Evolutionary conservation across 371 early-diverging fungal genomes (phyloP).

Genomic region (Nosema granulosis): DNA sequence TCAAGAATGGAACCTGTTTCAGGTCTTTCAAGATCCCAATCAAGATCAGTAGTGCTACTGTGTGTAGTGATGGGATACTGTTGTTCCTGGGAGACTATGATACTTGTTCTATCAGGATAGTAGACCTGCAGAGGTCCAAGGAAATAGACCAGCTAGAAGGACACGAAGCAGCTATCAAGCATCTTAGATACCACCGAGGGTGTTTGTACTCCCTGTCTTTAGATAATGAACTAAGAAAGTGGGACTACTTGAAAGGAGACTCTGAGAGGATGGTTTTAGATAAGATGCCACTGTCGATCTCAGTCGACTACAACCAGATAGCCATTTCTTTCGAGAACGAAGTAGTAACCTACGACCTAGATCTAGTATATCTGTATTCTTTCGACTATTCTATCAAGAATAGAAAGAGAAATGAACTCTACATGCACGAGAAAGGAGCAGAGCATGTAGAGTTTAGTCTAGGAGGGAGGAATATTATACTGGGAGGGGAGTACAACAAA

Average conservation of each 20-base stretch:
- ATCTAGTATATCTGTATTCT: slow-evolving; percentile 39
- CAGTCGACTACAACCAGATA: slow-evolving; percentile 29
- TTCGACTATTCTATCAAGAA: slow-evolving; percentile 16
- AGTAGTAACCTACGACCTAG: slow-evolving; percentile 43
- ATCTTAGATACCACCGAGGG: slow-evolving; percentile 21
- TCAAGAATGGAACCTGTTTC: slow-evolving; percentile 44
- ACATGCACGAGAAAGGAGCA: slow-evolving; percentile 45
- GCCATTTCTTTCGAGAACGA: slow-evolving; percentile 33
- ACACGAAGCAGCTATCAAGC: slow-evolving; percentile 32
- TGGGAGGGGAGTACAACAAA: slow-evolving; percentile 46
- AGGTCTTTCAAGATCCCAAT: slow-evolving; percentile 46
- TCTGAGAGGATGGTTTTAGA: slow-evolving; percentile 12
- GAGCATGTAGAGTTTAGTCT: slow-evolving; percentile 38
- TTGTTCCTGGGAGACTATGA: slow-evolving; percentile 45
- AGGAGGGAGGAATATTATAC: slow-evolving; percentile 40
- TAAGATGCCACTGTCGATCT: slow-evolving; percentile 31
- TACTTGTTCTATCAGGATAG: slow-evolving; percentile 34
- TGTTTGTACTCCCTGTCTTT: slow-evolving; percentile 40
- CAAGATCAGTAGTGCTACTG: slow-evolving; percentile 6
- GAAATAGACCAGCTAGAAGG: slow-evolving; percentile 51
- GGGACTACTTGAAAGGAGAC: slow-evolving; percentile 28
- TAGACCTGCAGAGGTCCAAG: slow-evolving; percentile 52
- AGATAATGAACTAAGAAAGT: slow-evolving; percentile 46
- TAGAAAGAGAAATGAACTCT: slow-evolving; percentile 53
- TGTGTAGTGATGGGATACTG: slow-evolving; percentile 48